Conservation (phyloP, 2,329 filamentous ascomycete genomes). For the Tympanopsis confertula region DNA sequence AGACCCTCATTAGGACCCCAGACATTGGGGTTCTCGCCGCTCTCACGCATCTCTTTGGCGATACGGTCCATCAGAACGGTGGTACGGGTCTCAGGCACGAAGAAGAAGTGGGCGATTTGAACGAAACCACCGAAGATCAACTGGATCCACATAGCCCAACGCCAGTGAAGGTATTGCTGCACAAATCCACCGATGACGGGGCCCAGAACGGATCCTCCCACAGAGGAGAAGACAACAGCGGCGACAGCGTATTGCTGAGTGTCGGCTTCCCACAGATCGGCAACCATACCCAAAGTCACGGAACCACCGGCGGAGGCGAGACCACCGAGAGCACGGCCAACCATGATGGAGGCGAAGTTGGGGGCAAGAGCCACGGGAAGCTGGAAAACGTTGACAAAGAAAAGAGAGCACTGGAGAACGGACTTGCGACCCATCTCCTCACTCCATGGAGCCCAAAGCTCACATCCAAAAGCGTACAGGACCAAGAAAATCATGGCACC, state of each 20-base stretch:
- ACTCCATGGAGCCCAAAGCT: slow-evolving; percentile 79
- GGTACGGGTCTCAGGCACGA: slow-evolving; percentile 68
- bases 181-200: slow-evolving; percentile 72
- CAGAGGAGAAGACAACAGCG: slow-evolving; percentile 68
- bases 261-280: slow-evolving; percentile 62
- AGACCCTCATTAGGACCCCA: slow-evolving; percentile 65
- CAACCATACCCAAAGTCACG: slow-evolving; percentile 65
- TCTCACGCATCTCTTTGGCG: slow-evolving; percentile 61
- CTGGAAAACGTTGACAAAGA: slow-evolving; percentile 69
- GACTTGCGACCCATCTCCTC: slow-evolving; percentile 73
- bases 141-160: slow-evolving; percentile 76
- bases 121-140: slow-evolving; percentile 65
- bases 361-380: slow-evolving; percentile 61
- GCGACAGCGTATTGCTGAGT: slow-evolving; percentile 66
- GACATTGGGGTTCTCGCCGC: slow-evolving; percentile 45
- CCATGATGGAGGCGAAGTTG: slow-evolving; percentile 61
- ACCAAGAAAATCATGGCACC: slow-evolving; percentile 73
- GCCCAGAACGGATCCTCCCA: slow-evolving; percentile 65
- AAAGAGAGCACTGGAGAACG: slow-evolving; percentile 60
- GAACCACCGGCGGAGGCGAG: slow-evolving; percentile 62
- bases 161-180: slow-evolving; percentile 56
- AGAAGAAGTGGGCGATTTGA: slow-evolving; percentile 53
- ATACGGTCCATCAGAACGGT: slow-evolving; percentile 70
- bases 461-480: slow-evolving; percentile 74
- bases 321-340: slow-evolving; percentile 59